Conservation (phyloP, 192 early-diverging fungal species). For the Backusella parvicylindrica region DNA sequence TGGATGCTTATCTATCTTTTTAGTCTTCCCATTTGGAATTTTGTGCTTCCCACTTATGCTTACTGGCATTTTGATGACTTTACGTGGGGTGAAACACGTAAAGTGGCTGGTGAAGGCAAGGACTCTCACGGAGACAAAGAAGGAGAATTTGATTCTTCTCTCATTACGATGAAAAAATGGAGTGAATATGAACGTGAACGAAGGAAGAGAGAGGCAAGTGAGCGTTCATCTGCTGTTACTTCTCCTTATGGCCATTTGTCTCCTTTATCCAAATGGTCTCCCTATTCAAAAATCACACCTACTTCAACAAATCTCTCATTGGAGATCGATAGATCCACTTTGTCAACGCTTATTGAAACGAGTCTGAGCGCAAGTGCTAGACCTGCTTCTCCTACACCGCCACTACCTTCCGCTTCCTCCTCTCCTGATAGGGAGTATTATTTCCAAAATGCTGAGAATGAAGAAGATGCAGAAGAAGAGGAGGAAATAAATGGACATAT, state of each 20-base stretch:
- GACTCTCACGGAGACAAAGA: slow-evolving; percentile 61
- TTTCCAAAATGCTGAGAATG: neutral
- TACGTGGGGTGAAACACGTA: slow-evolving; percentile 79
- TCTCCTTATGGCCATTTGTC: neutral
- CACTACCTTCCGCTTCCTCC: neutral
- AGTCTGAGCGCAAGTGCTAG: neutral
- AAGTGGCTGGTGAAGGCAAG: slow-evolving; percentile 54
- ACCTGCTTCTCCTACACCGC: neutral
- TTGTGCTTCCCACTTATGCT: slow-evolving; percentile 71
- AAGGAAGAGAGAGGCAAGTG: neutral
- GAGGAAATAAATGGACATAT: neutral
- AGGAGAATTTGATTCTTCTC: slow-evolving; percentile 73
- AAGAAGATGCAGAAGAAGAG: neutral
- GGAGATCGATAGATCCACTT: neutral
- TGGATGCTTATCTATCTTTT: slow-evolving; percentile 59
- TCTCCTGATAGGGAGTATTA: neutral
- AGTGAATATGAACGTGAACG: slow-evolving; percentile 51
- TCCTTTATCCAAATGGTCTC: slow-evolving; percentile 11
- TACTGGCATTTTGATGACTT: slow-evolving; percentile 93
- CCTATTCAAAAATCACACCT: neutral
- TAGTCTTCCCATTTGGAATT: slow-evolving; percentile 76
- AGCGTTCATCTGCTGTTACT: neutral
- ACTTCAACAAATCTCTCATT: neutral
- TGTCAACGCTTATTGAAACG: slow-evolving; percentile 2
- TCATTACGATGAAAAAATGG: slow-evolving; percentile 77